Evolutionary conservation across 1,139 yeast species (phyloP), one percentile per base, ranked within the genome.

Genomic region (Lodderomyces elongisporus): DNA sequence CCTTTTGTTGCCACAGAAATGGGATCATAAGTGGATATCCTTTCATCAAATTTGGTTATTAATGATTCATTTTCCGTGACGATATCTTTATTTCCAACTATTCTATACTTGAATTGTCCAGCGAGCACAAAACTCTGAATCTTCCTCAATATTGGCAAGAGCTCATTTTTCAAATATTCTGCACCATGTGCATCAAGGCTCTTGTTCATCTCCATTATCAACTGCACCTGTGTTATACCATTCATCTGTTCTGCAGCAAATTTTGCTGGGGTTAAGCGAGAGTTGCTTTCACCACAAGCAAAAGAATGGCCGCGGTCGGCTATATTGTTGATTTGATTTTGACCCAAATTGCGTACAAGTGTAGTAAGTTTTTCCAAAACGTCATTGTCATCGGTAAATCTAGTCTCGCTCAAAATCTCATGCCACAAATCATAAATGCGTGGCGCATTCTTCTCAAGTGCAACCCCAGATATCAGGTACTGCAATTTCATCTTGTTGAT

Each of bases 221-320:
- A 79, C 46, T 77, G 73, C 18, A 89, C 73, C 49, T 89, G 96
- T 24, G 74, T 75, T 39, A 91, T 62, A 14, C 98, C 98, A 22
- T 73, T 62, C 10, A 87, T 58, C 9, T 64, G 47, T 47, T 91
- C 95, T 35, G 70, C 66, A 14, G 88, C 65, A 8, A 78, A 67
- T 36, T 76, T 77, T 13, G 78, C 67, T 1, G 75, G 62, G 1
- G 87, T 75, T 9, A 87, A 60, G 25, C 77, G 71, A 0, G 95
- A 73, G 26, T 75, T 66, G 3, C 95, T 80, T 45, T 65, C 76
- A 4, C 79, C 69, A 44, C 79, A 72, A 2, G 97, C 96, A 58
- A 72, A 89, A 2, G 82, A 67, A 52, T 91, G 97, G 1, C 99
- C 99, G 32, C 83, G 67, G 41, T 89, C 94, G 5, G 96, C 91